phyloP scores from a whole-genome alignment of 2,329 filamentous ascomycete genomes.

The Colletotrichum theobromicola region DNA sequence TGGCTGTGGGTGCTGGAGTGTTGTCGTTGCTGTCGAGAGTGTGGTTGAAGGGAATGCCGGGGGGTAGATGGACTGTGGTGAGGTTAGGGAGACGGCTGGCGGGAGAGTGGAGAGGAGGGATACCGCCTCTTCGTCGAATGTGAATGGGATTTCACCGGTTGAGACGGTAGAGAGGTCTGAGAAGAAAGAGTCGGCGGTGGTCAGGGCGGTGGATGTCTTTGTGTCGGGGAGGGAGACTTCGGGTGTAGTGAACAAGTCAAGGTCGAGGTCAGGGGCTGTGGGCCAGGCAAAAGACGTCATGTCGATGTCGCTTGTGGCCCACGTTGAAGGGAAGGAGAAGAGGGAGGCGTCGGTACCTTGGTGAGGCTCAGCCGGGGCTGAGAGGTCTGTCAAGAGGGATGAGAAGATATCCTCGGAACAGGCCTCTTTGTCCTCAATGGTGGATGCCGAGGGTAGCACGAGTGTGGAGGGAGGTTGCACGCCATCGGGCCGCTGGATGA shows the following conservation, averaged over 20 bases:
- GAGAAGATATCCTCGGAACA: not conserved
- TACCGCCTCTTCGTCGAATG: not conserved
- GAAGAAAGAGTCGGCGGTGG: not conserved
- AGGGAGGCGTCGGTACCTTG: not conserved
- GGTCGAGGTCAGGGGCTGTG: not conserved
- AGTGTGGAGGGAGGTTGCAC: not conserved
- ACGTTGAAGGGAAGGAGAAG: not conserved
- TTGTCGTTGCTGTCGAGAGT: not conserved
- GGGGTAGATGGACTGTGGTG: not conserved
- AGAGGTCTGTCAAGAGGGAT: not conserved
- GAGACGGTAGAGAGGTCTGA: not conserved
- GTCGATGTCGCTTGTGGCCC: not conserved
- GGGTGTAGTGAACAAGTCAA: not conserved
- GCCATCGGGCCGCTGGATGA: not conserved
- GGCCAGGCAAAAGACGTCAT: not conserved
- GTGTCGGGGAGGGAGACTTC: not conserved
- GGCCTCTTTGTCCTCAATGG: not conserved
- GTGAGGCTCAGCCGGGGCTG: not conserved
- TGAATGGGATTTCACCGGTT: not conserved
- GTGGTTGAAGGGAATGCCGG: not conserved
- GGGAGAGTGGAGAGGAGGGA: not conserved
- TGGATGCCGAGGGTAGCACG: not conserved
- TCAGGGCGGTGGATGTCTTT: not conserved
- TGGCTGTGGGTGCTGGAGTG: slow-evolving; percentile 2
- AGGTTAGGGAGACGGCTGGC: not conserved